Percentiles rank a stretch among this genome's conserved stretches.
Evolutionary conservation across 1,284 basidiomycete genomes (phyloP).

Genomic region (Moniliella sp.): DNA sequence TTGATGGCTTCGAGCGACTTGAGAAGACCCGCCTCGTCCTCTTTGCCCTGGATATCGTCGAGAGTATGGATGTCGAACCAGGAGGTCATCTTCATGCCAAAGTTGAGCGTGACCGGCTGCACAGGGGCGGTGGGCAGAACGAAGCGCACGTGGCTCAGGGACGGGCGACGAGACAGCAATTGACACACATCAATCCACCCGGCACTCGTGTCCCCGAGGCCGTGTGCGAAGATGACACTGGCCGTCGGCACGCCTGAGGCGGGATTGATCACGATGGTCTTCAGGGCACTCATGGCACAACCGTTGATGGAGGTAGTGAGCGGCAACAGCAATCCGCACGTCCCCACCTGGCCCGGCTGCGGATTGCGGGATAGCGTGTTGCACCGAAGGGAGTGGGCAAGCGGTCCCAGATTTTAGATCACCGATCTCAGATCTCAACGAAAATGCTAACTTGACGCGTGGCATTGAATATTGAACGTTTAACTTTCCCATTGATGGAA

Average conservation of each 20-base stretch:
- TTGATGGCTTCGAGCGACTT: conserved; percentile 16
- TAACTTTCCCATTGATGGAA: no score
- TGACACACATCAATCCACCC: conserved; percentile 30
- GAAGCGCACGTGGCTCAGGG: conserved; percentile 25
- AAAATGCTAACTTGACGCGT: no score
- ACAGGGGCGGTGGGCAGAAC: conserved; percentile 30
- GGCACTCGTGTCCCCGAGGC: conserved; percentile 25
- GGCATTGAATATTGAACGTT: no score
- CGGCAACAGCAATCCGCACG: no score
- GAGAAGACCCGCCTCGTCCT: conserved; percentile 26
- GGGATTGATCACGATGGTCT: conserved; percentile 24
- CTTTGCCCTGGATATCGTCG: conserved; percentile 16
- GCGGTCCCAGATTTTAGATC: no score
- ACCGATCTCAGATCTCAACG: no score
- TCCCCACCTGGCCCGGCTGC: no score
- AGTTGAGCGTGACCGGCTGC: conserved; percentile 28
- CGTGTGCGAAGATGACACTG: conserved; percentile 27
- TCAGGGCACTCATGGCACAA: no score
- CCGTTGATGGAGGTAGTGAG: no score
- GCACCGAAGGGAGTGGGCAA: no score
- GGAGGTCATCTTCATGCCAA: conserved; percentile 29
- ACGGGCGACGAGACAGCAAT: conserved; percentile 24
- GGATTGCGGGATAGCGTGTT: no score
- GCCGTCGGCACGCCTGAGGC: conserved; percentile 19
- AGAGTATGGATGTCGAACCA: conserved; percentile 17